Evolutionary conservation across 257 asterid species (phyloP).

Genomic region (Solanum bulbocastanum): DNA sequence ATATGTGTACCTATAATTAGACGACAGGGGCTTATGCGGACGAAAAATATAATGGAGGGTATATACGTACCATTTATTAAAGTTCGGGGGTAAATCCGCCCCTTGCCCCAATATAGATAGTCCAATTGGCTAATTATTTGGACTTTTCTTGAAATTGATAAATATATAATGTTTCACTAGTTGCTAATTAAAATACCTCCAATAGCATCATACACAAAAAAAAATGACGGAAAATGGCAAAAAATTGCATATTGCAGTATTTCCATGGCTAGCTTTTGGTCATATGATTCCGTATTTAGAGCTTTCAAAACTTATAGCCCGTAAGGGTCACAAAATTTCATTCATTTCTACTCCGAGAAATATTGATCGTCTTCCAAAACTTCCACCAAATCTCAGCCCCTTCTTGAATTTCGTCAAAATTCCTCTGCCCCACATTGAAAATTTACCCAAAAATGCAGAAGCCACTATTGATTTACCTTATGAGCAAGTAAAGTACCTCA

Average conservation of each 20-base stretch:
- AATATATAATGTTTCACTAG: background rate
- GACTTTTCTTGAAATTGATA: background rate
- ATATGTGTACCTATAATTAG: no score
- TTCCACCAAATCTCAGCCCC: slow-evolving; percentile 18
- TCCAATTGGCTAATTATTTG: background rate
- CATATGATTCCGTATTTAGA: slow-evolving; percentile 43
- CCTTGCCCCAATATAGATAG: no score
- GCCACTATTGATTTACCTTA: slow-evolving; percentile 17
- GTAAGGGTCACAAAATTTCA: slow-evolving; percentile 36
- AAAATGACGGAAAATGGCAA: background rate
- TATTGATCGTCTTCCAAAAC: slow-evolving; percentile 47
- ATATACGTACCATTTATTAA: no score
- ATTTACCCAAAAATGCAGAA: slow-evolving; percentile 21
- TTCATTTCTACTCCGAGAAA: slow-evolving; percentile 43
- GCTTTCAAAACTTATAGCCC: slow-evolving; percentile 35
- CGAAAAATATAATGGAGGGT: no score
- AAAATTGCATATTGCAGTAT: slow-evolving; percentile 33
- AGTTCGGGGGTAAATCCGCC: no score
- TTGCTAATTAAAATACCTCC: background rate
- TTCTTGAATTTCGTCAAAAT: slow-evolving; percentile 18
- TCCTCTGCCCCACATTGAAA: slow-evolving; percentile 16
- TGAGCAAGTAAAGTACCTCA: slow-evolving; percentile 21
- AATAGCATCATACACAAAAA: background rate
- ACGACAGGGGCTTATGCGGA: no score
- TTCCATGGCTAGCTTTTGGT: slow-evolving; percentile 69